Base-by-base conservation (phyloP, 2,329 filamentous ascomycete species). In the Aspergillus fumigatus region DNA sequence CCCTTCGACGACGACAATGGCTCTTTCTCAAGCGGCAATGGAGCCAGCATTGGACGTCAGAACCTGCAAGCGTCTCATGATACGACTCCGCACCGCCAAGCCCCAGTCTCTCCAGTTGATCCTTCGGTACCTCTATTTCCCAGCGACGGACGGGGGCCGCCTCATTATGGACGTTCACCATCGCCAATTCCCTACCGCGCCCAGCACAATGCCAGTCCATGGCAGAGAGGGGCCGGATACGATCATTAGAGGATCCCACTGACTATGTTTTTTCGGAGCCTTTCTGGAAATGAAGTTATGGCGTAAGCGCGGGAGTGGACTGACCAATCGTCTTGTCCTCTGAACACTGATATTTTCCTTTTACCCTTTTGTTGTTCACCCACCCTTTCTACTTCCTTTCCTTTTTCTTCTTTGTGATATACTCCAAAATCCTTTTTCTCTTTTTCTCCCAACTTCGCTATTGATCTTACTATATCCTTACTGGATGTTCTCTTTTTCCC, bases 1-100 rank as follows among this genome's bases (percentile, higher is more conserved):
- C 67, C 87, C 62, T 82, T 90, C 53, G 86, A 92, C 57, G 88
- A 91, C 56, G 89, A 92, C 56, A 84, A 84, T 48, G 84, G 86
- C 48, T 88, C 85, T 27, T 84, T 86, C 72, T 86, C 84, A 3
- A 84, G 84, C 21, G 72, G 70, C 21, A 70, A 70, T 29, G 71
- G 70, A 14, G 67, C 66, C 26, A 82, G 80, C 40, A 84, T 85
- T 9, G 77, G 74, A 66, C 78, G 80, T 59, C 72, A 76, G 56
- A 76, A 77, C 55, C 75, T 73, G 58, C 74, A 74, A 52, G 62
- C 56, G 61, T 52, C 68, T 54, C 58, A 68, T 59, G 55, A 68
- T 57, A 57, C 68, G 59, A 48, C 67, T 52, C 50, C 65, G 52
- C 57, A 72, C 57, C 72, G 72, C 55, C 70, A 77, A 43, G 72